Base-by-base conservation (phyloP, 2,329 filamentous ascomycete species). In the Neospermospora avenae region DNA sequence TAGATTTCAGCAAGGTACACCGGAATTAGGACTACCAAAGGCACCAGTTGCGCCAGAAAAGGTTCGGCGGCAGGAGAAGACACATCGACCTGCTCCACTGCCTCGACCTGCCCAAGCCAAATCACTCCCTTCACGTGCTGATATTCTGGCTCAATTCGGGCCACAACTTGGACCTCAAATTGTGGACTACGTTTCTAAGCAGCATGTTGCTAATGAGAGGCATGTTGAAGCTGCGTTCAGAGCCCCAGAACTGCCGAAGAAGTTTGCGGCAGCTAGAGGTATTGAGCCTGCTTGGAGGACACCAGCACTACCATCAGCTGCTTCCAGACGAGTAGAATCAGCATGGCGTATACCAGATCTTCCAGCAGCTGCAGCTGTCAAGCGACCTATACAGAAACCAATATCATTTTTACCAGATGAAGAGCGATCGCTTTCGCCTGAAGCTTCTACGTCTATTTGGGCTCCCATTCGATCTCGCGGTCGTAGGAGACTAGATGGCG, bases 61-160 rank as follows among this genome's bases (percentile, higher is more conserved):
- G 25, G 46, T 42, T 53, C 52, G 39, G 18, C 44, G 53, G 34
- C 53, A 57, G 25, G 52, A 52, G 18, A n/a, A 11, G 16, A 10
- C 35, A 1, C 34, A 18, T 60, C 48, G n/a, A 37, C 49, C 34
- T 41, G 25, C 16, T 28, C 24, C 28, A 35, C 6, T 49, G 3
- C 28, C 46, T 49, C 51, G n/a, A 37, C 53, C 39, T 39, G 28
- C 22, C 25, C 34, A 24, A 52, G 18, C 39, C 6, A 61, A 45
- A 51, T 34, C 53, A 8, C 35, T 70, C 10, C 70, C 70, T 7
- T 68, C 70, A 8, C 63, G 65, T 14, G 65, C 69, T 25, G 66
- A 71, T 41, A 69, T 71, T 44, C 20, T 71, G 25, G 63, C 63
- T 11, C 67, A 71, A 54, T 71, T 71, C 63, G 70, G 70, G 18